Evolutionary conservation across 179 eudicot species (phyloP).

Genomic region (Pouteria campechiana): DNA sequence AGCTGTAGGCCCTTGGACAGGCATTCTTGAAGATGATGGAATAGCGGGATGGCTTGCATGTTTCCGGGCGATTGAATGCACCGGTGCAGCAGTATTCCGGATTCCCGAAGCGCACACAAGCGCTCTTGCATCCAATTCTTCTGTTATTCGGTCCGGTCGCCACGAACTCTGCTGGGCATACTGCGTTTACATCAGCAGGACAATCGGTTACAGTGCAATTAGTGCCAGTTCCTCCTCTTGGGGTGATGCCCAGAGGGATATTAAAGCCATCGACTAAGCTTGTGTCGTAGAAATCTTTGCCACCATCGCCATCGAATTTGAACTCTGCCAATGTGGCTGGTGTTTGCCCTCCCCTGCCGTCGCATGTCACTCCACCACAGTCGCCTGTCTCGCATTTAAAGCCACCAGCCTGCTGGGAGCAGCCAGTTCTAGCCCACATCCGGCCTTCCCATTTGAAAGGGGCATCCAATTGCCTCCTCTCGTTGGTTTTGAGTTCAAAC

Average conservation of each 20-base stretch:
- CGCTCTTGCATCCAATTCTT: conserved; percentile 41
- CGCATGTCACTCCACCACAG: conserved; percentile 35
- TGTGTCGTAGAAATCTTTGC: conserved; percentile 49
- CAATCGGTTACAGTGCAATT: conserved; percentile 33
- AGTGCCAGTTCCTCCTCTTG: conserved; percentile 13
- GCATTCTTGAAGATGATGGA: conserved; percentile 27
- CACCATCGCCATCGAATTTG: conserved; percentile 16
- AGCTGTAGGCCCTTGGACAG: conserved; percentile 50
- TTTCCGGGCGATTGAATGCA: conserved; percentile 16
- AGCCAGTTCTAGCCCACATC: conserved; percentile 41
- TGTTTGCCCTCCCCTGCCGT: conserved; percentile 36
- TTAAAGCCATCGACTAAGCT: conserved; percentile 64
- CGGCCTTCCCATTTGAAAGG: conserved; percentile 57
- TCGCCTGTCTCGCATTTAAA: conserved; percentile 45
- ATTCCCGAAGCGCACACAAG: conserved; percentile 34
- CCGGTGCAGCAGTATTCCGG: conserved; percentile 48
- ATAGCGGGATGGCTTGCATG: conserved; percentile 30
- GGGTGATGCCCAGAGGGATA: conserved; percentile 30
- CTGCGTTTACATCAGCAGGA: conserved; percentile 18
- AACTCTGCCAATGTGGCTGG: conserved; percentile 48
- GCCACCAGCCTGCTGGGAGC: conserved; percentile 17
- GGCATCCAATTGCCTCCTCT: conserved; percentile 7
- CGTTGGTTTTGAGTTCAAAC: conserved; percentile 15
- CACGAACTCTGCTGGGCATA: conserved; percentile 27
- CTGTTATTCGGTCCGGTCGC: conserved; percentile 9